Base-by-base conservation (phyloP, 2,329 filamentous ascomycete species). In the Berkeleyomyces rouxiae region DNA sequence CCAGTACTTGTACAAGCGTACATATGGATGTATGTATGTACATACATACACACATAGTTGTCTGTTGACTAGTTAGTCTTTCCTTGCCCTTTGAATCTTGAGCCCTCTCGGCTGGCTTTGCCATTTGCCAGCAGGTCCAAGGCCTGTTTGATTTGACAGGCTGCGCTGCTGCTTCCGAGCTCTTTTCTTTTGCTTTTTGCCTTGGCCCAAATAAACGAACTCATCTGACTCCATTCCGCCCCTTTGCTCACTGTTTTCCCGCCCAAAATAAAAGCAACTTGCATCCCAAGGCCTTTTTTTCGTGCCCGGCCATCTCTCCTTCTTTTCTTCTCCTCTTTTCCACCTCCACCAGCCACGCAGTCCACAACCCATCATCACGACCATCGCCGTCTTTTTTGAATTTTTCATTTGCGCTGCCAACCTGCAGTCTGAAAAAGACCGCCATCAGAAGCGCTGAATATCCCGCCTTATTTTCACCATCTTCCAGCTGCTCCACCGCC, bases 161-260 rank as follows among this genome's bases (percentile, higher is more conserved):
- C 13, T 11, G 13, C 31, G 23, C 31, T 39, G 11, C 40, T 46
- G 44, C 31, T 13, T 36, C 42, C 37, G 37, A 37, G 31, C 11
- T 36, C 37, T 39, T 55, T 55, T 46, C 1, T 37, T 59, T 31
- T 33, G 9, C 36, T 59, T 47, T 46, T 46, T 59, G 37, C 10
- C n/a, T 40, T 59, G 33, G 39, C 51, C 51, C 33, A 55, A 55
- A 55, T 55, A 55, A 55, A 55, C 51, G 51, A 55, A 55, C 33
- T 36, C 51, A 61, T 61, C 47, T 57, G 64, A 23, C 65, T 62
- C 11, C 73, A 70, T 42, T 67, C 62, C 39, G 67, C 68, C 60
- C 67, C 64, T 66, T 66, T 23, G 61, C 58, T 55, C 51, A 13
- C n/a, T 55, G 51, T 31, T 58, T 46, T 59, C 40, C 43, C 53